A percentile compares a stretch with the other conserved stretches of the same genome.
Conservation (phyloP, 1,284 basidiomycete species). For the Anthracocystis setariae region DNA sequence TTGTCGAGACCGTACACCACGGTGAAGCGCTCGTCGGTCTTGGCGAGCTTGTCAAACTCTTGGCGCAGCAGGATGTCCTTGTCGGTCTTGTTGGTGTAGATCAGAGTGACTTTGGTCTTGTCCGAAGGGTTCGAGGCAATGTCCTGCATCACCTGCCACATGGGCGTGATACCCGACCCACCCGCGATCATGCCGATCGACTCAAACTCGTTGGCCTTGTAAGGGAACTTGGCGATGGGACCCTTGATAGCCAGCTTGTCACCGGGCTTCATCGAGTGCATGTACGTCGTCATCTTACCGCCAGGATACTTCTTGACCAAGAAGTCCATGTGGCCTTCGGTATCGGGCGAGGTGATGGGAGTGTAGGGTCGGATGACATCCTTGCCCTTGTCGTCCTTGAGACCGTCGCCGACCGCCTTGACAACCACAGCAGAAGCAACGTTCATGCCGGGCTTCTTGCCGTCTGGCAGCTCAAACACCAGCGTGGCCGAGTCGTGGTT, state of each 20-base stretch:
- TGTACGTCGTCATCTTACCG: slow-evolving; percentile 68
- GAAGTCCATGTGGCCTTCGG: slow-evolving; percentile 70
- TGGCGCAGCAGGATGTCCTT: slow-evolving; percentile 87
- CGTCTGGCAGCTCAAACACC: slow-evolving; percentile 85
- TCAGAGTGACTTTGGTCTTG: slow-evolving; percentile 92
- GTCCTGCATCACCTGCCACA: slow-evolving; percentile 68
- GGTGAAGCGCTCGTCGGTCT: slow-evolving; percentile 72
- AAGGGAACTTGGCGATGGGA: slow-evolving; percentile 64
- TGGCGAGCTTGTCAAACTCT: slow-evolving; percentile 75
- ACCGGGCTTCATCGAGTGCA: slow-evolving; percentile 75
- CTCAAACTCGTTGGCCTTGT: slow-evolving; percentile 69
- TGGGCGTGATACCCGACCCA: slow-evolving; percentile 76
- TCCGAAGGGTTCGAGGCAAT: slow-evolving; percentile 74
- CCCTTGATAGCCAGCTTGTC: slow-evolving; percentile 87
- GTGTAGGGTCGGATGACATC: slow-evolving; percentile 78
- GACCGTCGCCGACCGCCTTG: slow-evolving; percentile 70
- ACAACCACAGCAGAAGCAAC: slow-evolving; percentile 74
- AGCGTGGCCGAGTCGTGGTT: slow-evolving; percentile 91
- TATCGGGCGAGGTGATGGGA: slow-evolving; percentile 61
- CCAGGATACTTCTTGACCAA: slow-evolving; percentile 77
- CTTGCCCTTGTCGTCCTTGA: slow-evolving; percentile 81
- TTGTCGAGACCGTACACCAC: slow-evolving; percentile 89
- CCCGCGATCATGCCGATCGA: slow-evolving; percentile 90
- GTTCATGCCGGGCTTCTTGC: slow-evolving; percentile 80
- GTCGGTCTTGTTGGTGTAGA: slow-evolving; percentile 91